Percentiles rank a stretch among this genome's conserved stretches.
Conservation (phyloP, 768 basidiomycete species). For the Agrocybe praecox region DNA sequence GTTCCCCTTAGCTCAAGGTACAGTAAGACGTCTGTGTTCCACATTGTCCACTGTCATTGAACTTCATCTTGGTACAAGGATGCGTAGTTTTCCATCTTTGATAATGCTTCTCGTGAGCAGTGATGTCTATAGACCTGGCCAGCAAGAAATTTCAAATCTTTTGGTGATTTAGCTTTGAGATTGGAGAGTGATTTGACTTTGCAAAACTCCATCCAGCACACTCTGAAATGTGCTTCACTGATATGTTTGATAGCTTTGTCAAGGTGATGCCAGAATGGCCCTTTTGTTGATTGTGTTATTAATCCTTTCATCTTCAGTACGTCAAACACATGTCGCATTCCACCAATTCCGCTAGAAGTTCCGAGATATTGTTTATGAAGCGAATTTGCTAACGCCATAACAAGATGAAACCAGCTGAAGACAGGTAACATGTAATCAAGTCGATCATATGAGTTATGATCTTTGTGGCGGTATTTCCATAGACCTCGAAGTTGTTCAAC, state of each 20-base stretch:
- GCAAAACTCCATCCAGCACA: constrained; percentile 28
- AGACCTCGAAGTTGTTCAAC: constrained; percentile 37
- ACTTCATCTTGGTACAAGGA: constrained; percentile 25
- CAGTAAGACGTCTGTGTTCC: constrained; percentile 34
- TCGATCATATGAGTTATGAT: constrained; percentile 39
- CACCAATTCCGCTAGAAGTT: constrained; percentile 21
- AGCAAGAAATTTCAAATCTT: constrained; percentile 28
- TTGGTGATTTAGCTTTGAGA: constrained; percentile 25
- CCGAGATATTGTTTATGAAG: constrained; percentile 44
- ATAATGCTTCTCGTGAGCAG: constrained; percentile 32
- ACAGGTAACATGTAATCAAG: constrained; percentile 33
- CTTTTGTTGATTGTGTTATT: constrained; percentile 20
- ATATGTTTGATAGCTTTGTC: constrained; percentile 37
- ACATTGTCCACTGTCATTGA: constrained; percentile 29
- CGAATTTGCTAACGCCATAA: constrained; percentile 41
- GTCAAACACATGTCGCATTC: constrained; percentile 31
- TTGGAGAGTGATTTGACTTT: constrained; percentile 24
- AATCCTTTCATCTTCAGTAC: constrained; percentile 32
- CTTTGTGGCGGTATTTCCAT: constrained; percentile 32
- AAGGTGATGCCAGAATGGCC: constrained; percentile 35
- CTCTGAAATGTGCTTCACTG: constrained; percentile 37
- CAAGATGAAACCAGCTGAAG: constrained; percentile 44
- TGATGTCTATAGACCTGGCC: constrained; percentile 21
- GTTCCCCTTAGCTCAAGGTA: constrained; percentile 37
- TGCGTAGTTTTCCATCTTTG: constrained; percentile 11